Base-by-base conservation (phyloP, 1,284 basidiomycete species). In the Ceratobasidium sp. region DNA sequence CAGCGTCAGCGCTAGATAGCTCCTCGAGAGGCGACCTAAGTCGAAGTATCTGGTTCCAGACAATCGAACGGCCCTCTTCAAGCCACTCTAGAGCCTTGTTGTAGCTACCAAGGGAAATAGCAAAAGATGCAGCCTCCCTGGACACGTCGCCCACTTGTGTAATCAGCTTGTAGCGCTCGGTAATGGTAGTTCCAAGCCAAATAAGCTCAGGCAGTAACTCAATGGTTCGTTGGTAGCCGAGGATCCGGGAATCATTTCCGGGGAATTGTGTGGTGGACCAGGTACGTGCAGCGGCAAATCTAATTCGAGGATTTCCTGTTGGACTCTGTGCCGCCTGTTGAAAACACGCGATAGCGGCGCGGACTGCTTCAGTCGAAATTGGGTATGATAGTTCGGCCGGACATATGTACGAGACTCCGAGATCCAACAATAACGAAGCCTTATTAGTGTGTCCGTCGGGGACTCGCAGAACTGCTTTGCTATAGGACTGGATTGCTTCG, bases 151-250 rank as follows among this genome's bases (percentile, higher is more conserved):
- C n/a, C 17, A 58, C 3, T 12, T 32, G 20, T 15, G 20, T 4
- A 1, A 72, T 22, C 4, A 7, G 12, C 25, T 45, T 45, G 35
- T 71, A 60, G 27, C 58, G 53, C 1, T 35, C 32, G 5, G 32
- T 17, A 5, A 69, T 34, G 5, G 49, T 32, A 8, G 54, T 29
- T 10, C 71, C 71, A 15, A 70, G 20, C 67, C 65, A 68, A 10
- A 55, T 60, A 27, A 72, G 54, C n/a, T 43, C 45, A 8, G 71
- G 71, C 0, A 73, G n/a, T 40, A 72, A 42, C 1, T 67, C 34
- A 3, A 73, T 34, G 3, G 54, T 68, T 25, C 42, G 35, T 50
- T 40, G 15, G 29, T 72, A 72, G n/a, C n/a, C n/a, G n/a, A n/a
- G n/a, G n/a, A n/a, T n/a, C 17, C 38, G 17, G 17, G 10, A 40